Evolutionary conservation across 768 basidiomycete genomes (phyloP).

Genomic region (Hydnomerulius pinastri): DNA sequence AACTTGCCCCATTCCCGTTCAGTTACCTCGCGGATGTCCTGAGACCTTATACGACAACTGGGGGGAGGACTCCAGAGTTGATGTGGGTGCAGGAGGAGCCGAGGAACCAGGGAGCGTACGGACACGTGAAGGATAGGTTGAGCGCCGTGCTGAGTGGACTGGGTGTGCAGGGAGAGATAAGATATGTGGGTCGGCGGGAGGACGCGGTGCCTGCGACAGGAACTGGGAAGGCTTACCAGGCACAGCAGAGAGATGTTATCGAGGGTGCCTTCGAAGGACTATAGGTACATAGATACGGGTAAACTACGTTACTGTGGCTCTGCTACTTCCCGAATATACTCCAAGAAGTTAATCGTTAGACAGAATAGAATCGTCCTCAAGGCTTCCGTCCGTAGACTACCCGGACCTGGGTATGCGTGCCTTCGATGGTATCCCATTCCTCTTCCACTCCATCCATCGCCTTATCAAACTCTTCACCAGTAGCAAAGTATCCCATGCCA

Average conservation of each 20-base stretch:
- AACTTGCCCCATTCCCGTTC: constrained; percentile 89
- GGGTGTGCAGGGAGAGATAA: constrained; percentile 38
- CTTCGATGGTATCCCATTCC: constrained; percentile 27
- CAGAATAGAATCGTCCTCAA: too few species aligned
- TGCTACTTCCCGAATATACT: too few species aligned
- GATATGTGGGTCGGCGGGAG: constrained; percentile 68
- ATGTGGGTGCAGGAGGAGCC: constrained; percentile 89
- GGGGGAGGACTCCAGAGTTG: constrained; percentile 37
- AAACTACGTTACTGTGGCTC: too few species aligned
- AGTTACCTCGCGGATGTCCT: constrained; percentile 48
- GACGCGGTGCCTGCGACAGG: constrained; percentile 80
- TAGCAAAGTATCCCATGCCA: constrained; percentile 12
- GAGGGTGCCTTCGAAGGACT: constrained; percentile 56
- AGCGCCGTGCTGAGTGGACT: constrained; percentile 46
- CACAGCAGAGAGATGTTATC: constrained; percentile 64
- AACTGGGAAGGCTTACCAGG: constrained; percentile 64
- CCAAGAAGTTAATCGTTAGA: too few species aligned
- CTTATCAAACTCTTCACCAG: constrained; percentile 21
- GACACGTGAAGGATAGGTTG: constrained; percentile 63
- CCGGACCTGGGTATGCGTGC: constrained; percentile 9
- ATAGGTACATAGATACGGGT: constrained; percentile 13
- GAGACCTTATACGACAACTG: constrained; percentile 41
- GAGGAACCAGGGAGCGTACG: constrained; percentile 82
- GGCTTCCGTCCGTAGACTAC: constrained; percentile 18
- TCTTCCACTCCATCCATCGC: constrained; percentile 15